Conservation (phyloP, 2,329 filamentous ascomycete genomes). For the Fusarium graminum region DNA sequence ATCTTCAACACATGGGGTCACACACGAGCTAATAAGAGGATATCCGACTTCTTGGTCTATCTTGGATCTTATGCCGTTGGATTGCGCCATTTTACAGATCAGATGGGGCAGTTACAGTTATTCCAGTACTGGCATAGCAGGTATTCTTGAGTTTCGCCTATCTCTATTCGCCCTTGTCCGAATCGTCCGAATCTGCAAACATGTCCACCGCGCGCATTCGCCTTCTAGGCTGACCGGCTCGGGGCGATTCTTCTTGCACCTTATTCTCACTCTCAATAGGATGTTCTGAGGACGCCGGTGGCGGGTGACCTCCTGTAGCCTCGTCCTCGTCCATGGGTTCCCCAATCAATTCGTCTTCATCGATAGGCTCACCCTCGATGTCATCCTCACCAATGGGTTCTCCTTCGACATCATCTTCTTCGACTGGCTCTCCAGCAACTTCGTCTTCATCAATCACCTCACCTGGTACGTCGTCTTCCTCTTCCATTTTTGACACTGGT, state of each 20-base stretch:
- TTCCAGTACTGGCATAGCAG: conserved; percentile 14
- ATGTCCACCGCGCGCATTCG: conserved; percentile 85
- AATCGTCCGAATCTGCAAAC: conserved; percentile 82
- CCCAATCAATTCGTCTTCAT: conserved; percentile 59
- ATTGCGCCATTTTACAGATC: conserved; percentile 30
- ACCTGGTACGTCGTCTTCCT: conserved; percentile 64
- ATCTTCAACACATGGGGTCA: conserved; percentile 18
- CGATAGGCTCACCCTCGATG: conserved; percentile 61
- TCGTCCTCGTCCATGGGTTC: conserved; percentile 63
- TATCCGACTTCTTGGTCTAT: conserved; percentile 3
- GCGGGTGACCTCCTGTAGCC: conserved; percentile 46
- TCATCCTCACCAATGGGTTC: conserved; percentile 62
- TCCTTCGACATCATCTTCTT: conserved; percentile 64
- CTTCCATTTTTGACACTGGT: conserved; percentile 49
- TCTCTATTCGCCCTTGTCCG: conserved; percentile 40
- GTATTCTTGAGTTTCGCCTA: conserved; percentile 11
- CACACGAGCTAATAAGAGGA: conserved; percentile 7
- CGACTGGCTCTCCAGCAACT: conserved; percentile 59
- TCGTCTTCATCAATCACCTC: conserved; percentile 61
- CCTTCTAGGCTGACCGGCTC: conserved; percentile 60
- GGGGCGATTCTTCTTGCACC: conserved; percentile 26
- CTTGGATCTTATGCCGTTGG: conserved; percentile 17
- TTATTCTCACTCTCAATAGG: conserved; percentile 39
- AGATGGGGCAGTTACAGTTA: conserved; percentile 10
- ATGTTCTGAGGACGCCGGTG: conserved; percentile 30